Base-by-base conservation (phyloP, 1,139 yeast species). In the Geotrichum phurueaensis region DNA sequence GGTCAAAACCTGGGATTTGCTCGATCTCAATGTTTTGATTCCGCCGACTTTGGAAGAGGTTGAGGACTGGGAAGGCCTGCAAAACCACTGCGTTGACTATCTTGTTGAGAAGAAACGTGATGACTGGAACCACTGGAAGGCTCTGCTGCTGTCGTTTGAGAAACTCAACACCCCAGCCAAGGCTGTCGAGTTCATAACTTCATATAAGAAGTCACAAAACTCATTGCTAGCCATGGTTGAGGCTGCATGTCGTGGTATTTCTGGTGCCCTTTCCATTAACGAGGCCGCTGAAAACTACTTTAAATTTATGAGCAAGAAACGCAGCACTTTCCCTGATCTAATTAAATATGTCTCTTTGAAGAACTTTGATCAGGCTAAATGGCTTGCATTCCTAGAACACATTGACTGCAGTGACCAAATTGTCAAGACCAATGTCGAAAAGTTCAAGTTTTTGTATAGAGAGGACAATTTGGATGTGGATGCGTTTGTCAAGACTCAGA, bases 241-340 rank as follows among this genome's bases (percentile, higher is more conserved):
- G 62, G 69, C 80, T 23, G 72, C 80, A 1, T 60, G 65, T 0
- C 64, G 63, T 3, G 52, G 64, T 0, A 49, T 51, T 23, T 4
- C 25, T 13, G 53, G 47, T 23, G 53, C 57, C 13, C 57, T 52
- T 36, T 20, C 60, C 1, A 48, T 58, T 2, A 64, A 69, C 2
- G 65, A 67, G 0, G 73, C 79, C 0, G 68, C 82, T 1, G 65
- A 67, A 1, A 66, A 67, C 0, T 89, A 86, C 69, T 78, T 82
- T 64, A 61, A 69, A 0, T 65, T 65, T 4, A 80, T 77, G 67
- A 80, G 81, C 10, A 65, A 74, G 56, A 89, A 87, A 68, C 74
- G 81, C 36, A 85, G 89, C 67, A 85, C 89, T 47, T 84, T 78
- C 65, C 75, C 77, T 49, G 96, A 88, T 68, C 72, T 86, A 53